Percentiles rank a stretch among this genome's conserved stretches.
phyloP scores from a whole-genome alignment of 371 early-diverging fungal species.

The Mucor sp. region DNA sequence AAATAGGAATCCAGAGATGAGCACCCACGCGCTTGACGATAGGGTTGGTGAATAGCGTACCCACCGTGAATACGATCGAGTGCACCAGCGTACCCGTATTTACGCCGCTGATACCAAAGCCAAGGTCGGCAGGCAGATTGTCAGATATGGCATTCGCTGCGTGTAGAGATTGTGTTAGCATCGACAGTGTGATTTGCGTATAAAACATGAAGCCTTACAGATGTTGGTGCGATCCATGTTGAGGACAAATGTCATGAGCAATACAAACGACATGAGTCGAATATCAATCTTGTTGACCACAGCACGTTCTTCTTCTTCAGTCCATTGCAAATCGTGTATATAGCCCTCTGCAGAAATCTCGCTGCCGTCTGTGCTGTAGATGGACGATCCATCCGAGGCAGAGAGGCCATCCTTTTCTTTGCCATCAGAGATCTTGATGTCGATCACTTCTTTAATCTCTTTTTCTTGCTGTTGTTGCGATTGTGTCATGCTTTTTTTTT shows the following conservation, averaged over 20 bases:
- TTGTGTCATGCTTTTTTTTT: background rate
- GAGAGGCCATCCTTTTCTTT: background rate
- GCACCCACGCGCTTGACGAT: slow-evolving; percentile 58
- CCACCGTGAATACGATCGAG: slow-evolving; percentile 42
- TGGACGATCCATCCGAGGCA: background rate
- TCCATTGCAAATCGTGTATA: slow-evolving; percentile 33
- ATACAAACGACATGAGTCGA: slow-evolving; percentile 33
- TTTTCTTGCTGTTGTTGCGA: background rate
- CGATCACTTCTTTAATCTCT: background rate
- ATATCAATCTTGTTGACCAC: slow-evolving; percentile 31
- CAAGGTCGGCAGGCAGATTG: slow-evolving; percentile 37
- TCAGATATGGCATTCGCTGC: slow-evolving; percentile 51
- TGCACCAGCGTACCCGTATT: slow-evolving; percentile 40
- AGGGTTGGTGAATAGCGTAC: slow-evolving; percentile 49
- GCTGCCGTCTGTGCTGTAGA: slow-evolving; percentile 5
- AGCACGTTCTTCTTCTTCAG: slow-evolving; percentile 31
- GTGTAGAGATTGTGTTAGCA: background rate
- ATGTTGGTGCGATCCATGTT: slow-evolving; percentile 11
- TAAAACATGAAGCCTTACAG: background rate
- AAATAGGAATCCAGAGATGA: slow-evolving; percentile 59
- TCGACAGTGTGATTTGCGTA: background rate
- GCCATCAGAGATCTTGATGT: background rate
- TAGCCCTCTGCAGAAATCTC: slow-evolving; percentile 6
- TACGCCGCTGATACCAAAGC: slow-evolving; percentile 40
- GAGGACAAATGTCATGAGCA: slow-evolving; percentile 26